These are phyloP conservation scores for Geranomyces michiganensis DNA, from an alignment of 192 early-diverging fungal species.

Conservation along the genomic window DNA sequence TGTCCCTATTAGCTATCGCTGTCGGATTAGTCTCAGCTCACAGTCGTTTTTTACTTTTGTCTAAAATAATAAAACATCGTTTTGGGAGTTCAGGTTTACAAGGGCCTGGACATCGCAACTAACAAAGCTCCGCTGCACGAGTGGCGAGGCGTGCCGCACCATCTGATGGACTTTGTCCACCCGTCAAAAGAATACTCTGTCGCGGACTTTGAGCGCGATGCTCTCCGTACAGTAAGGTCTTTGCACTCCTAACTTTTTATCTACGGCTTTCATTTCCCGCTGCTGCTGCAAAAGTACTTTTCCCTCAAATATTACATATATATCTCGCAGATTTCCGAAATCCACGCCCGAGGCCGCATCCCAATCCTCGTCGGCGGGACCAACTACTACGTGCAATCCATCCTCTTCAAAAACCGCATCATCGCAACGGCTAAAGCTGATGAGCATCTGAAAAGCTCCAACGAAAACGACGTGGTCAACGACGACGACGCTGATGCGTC, in stretches of 20 bases:
- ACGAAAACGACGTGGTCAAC: not conserved
- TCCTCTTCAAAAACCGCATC: slow-evolving; percentile 78
- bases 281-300: not conserved
- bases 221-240: slow-evolving; percentile 59
- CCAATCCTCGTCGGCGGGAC: slow-evolving; percentile 96
- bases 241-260: slow-evolving; percentile 1
- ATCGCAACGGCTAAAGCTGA: slow-evolving; percentile 27
- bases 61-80: no score
- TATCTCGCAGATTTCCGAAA: slow-evolving; percentile 67
- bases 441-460: not conserved
- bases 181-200: slow-evolving; percentile 80
- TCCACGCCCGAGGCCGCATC: slow-evolving; percentile 68
- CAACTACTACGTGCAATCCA: slow-evolving; percentile 93
- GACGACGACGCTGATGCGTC: no score
- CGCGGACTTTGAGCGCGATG: slow-evolving; percentile 81
- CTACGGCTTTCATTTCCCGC: not conserved
- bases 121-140: slow-evolving; percentile 88
- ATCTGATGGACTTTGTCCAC: slow-evolving; percentile 80
- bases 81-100: slow-evolving; percentile 87
- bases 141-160: slow-evolving; percentile 71
- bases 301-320: no score
- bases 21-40: no score
- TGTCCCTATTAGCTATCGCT: not conserved
- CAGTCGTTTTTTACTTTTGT: no score
- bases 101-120: slow-evolving; percentile 88